Percentiles rank a stretch among this genome's conserved stretches.
These are phyloP conservation scores for Pseudogymnoascus sp. DNA, from an alignment of 2,329 filamentous ascomycete genomes.

Conservation along the genomic window DNA sequence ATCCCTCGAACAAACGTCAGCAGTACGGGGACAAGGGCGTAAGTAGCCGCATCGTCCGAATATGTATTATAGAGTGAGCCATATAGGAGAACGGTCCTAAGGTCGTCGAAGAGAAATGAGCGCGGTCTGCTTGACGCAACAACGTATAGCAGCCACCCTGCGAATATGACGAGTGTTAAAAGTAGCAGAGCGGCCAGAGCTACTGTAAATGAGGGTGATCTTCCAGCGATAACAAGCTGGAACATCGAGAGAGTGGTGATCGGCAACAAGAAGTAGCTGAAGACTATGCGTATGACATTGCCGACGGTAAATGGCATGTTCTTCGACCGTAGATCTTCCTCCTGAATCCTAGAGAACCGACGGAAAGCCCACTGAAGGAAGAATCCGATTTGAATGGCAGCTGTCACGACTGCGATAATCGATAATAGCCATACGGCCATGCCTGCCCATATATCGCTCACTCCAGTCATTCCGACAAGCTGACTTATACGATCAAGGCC, in stretches of 20 bases:
- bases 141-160: slow-evolving; percentile 70
- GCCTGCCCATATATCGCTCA: slow-evolving; percentile 82
- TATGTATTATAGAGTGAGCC: slow-evolving; percentile 97
- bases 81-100: slow-evolving; percentile 81
- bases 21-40: slow-evolving; percentile 78
- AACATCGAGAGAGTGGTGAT: slow-evolving; percentile 83
- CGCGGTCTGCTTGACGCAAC: slow-evolving; percentile 76
- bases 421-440: slow-evolving; percentile 87
- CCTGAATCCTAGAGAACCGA: slow-evolving; percentile 60
- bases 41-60: slow-evolving; percentile 84
- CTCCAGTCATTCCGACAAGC: slow-evolving; percentile 69
- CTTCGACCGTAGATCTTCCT: slow-evolving; percentile 84
- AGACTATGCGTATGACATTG: slow-evolving; percentile 75
- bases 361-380: slow-evolving; percentile 68
- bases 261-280: slow-evolving; percentile 87
- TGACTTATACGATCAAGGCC: slow-evolving; percentile 75
- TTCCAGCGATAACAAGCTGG: slow-evolving; percentile 69
- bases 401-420: slow-evolving; percentile 60
- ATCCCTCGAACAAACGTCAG: slow-evolving; percentile 81
- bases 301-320: slow-evolving; percentile 82
- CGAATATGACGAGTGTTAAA: slow-evolving; percentile 63
- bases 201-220: slow-evolving; percentile 64
- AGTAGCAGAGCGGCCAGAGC: slow-evolving; percentile 70
- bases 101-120: slow-evolving; percentile 84
- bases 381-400: slow-evolving; percentile 72